These are phyloP conservation scores for Sporisorium iseilematis-ciliati DNA, from an alignment of 1,284 basidiomycete species.

Conservation along the genomic window DNA sequence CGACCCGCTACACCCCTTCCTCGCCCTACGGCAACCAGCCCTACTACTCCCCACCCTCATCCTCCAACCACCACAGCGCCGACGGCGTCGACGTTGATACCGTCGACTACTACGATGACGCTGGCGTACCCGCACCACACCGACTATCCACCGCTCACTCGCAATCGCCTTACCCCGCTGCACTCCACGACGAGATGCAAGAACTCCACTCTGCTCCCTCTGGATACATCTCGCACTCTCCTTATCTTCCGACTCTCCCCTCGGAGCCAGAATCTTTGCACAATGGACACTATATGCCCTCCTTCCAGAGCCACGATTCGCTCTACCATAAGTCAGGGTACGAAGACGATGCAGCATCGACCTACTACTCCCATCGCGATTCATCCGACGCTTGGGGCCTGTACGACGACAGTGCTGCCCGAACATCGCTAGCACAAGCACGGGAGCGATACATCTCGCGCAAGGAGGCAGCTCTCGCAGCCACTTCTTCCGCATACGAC, in stretches of 20 bases:
- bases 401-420: constrained; percentile 18
- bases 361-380: constrained; percentile 26
- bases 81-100: constrained; percentile 44
- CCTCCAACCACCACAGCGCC: constrained; percentile 14
- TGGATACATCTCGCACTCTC: constrained; percentile 18
- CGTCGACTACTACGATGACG: constrained; percentile 49
- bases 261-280: constrained; percentile 16
- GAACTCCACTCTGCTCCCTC: constrained; percentile 31
- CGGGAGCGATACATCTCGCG: constrained; percentile 55
- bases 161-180: constrained; percentile 30
- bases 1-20: constrained; percentile 7
- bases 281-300: constrained; percentile 22
- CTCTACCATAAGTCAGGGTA: constrained; percentile 22
- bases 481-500: constrained; percentile 23
- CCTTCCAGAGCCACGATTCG: constrained; percentile 30
- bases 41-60: constrained; percentile 12
- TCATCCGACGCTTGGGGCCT: constrained; percentile 39
- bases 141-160: constrained; percentile 37
- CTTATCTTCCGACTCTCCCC: constrained; percentile 21
- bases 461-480: constrained; percentile 37
- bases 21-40: constrained; percentile 9
- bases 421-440: constrained; percentile 32
- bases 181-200: constrained; percentile 26
- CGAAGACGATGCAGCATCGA: constrained; percentile 22
- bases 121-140: constrained; percentile 32